Conservation (phyloP, 2,329 filamentous ascomycete species). For the Paracoccidioides brasiliensis region DNA sequence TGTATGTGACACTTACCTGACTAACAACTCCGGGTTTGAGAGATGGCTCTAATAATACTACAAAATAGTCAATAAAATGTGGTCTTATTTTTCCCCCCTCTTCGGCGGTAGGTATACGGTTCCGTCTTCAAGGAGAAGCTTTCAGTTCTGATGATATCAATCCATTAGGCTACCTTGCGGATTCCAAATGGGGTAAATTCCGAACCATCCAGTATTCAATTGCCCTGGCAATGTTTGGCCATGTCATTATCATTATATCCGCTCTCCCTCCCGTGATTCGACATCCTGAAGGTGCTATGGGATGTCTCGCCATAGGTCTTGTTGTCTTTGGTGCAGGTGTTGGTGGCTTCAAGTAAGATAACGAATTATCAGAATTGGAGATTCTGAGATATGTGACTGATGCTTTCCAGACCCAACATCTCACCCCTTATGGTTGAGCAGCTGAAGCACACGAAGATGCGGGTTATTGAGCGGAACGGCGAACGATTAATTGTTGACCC, state of each 20-base stretch:
- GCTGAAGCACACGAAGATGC: constrained; percentile 45
- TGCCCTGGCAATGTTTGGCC: constrained; percentile 50
- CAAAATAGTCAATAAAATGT: constrained; percentile 45
- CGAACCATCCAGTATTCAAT: constrained; percentile 56
- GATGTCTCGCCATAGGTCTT: constrained; percentile 50
- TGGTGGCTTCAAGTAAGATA: constrained; percentile 56
- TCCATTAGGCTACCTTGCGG: constrained; percentile 40
- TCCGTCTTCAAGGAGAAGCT: neutral
- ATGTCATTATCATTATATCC: constrained; percentile 53
- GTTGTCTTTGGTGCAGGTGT: constrained; percentile 61
- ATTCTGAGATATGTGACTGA: neutral
- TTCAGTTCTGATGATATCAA: neutral
- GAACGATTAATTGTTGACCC: constrained; percentile 4
- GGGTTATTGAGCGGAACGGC: constrained; percentile 37
- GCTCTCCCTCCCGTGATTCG: constrained; percentile 51
- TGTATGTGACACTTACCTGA: constrained; percentile 20
- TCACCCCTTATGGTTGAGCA: constrained; percentile 60
- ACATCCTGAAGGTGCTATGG: constrained; percentile 44
- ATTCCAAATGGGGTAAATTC: constrained; percentile 56
- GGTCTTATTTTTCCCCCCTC: constrained; percentile 47
- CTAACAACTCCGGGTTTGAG: neutral
- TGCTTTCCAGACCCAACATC: constrained; percentile 46
- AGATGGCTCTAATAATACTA: neutral
- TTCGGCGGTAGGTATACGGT: constrained; percentile 30
- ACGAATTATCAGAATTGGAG: neutral